Evolutionary conservation across 805 yeast species (phyloP).

Genomic region (Hanseniaspora clermontiae): DNA sequence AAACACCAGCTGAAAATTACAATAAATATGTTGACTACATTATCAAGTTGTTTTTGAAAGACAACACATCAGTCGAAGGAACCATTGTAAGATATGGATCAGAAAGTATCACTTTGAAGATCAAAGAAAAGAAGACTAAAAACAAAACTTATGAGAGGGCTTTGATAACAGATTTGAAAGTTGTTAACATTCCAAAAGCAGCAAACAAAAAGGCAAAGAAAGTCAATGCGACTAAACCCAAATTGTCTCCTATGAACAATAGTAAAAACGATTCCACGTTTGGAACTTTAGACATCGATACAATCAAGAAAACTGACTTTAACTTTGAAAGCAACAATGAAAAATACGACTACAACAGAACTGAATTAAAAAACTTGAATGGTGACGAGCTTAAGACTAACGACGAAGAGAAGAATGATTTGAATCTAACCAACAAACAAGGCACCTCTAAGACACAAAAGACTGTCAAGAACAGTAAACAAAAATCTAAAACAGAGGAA

Average conservation of each 20-base stretch:
- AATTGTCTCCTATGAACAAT: neutral
- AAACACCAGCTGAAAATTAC: neutral
- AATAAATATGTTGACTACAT: slow-evolving; percentile 2
- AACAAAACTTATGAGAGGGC: neutral
- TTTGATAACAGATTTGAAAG: slow-evolving; percentile 4
- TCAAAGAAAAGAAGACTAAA: neutral
- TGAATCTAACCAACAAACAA: neutral
- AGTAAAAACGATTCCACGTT: slow-evolving; percentile 3
- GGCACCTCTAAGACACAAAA: neutral
- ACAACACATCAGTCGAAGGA: slow-evolving; percentile 7
- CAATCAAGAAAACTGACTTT: slow-evolving; percentile 5
- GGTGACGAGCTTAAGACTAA: neutral
- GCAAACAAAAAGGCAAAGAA: slow-evolving; percentile 3
- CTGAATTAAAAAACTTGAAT: neutral
- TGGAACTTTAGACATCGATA: slow-evolving; percentile 8
- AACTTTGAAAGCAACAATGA: slow-evolving; percentile 10
- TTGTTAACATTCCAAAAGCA: slow-evolving; percentile 1
- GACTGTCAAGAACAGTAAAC: neutral
- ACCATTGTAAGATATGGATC: neutral
- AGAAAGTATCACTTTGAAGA: slow-evolving; percentile 1
- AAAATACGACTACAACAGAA: slow-evolving; percentile 5
- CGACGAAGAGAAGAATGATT: neutral
- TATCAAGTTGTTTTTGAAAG: neutral
- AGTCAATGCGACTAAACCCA: neutral
- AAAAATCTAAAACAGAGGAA: neutral